These are phyloP conservation scores for Camellia oleifera DNA, from an alignment of 179 eudicot genomes.

Conservation along the genomic window DNA sequence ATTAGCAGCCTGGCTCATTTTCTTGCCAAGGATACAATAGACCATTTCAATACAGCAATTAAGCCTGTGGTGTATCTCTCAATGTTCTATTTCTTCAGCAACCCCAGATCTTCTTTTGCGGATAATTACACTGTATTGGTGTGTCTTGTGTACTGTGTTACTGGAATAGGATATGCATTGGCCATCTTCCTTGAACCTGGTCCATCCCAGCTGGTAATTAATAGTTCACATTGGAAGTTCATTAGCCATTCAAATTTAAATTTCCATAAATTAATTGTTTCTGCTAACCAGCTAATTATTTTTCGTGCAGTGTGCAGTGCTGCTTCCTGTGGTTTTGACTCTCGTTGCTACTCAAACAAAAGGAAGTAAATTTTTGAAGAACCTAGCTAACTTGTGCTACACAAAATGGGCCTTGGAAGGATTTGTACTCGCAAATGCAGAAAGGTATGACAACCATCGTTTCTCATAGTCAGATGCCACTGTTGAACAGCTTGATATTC, in stretches of 20 bases:
- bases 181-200: constrained; percentile 89
- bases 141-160: constrained; percentile 89
- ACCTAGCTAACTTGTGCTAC: constrained; percentile 63
- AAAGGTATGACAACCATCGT: constrained; percentile 42
- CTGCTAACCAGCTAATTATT: neutral
- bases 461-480: neutral
- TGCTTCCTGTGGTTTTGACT: constrained; percentile 92
- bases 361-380: constrained; percentile 39
- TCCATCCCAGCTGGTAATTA: constrained; percentile 79
- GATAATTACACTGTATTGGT: constrained; percentile 70
- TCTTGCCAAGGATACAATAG: constrained; percentile 83
- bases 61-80: constrained; percentile 91
- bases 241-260: neutral
- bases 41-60: constrained; percentile 62
- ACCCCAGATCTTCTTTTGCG: constrained; percentile 77
- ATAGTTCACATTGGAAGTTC: neutral
- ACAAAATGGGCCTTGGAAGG: constrained; percentile 97
- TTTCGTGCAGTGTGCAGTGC: constrained; percentile 69
- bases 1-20: constrained; percentile 94
- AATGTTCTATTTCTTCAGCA: constrained; percentile 84
- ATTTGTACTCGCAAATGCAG: constrained; percentile 86
- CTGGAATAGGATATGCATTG: constrained; percentile 79
- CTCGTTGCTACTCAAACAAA: constrained; percentile 70
- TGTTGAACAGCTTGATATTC: no score
- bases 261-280: neutral